Percentiles rank a stretch among this genome's conserved stretches.
Conservation (phyloP, 2,329 filamentous ascomycete species). For the Lasiodiplodia hormozganensis region DNA sequence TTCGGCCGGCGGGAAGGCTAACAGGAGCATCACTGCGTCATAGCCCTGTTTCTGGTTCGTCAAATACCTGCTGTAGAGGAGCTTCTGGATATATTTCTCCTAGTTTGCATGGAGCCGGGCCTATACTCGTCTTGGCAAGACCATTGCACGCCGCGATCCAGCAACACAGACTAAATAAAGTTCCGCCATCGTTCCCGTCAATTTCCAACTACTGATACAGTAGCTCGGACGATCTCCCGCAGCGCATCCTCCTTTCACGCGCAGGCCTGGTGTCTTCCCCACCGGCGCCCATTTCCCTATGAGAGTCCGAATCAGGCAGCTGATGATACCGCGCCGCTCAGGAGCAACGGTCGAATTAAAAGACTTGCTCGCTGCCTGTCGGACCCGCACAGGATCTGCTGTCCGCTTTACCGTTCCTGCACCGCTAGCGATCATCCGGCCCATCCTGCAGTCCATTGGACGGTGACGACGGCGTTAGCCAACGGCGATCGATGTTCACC, state of each 20-base stretch:
- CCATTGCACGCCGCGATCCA: not conserved
- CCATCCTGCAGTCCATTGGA: constrained; percentile 6
- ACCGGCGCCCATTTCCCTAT: too few relatives aligned
- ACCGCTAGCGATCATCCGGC: constrained; percentile 6
- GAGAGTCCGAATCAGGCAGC: too few relatives aligned
- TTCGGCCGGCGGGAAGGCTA: not conserved
- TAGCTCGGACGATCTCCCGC: not conserved
- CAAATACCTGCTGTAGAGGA: not conserved
- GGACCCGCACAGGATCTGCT: not conserved
- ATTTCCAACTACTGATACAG: not conserved
- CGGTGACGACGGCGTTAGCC: not conserved
- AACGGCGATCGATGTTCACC: constrained; percentile 6
- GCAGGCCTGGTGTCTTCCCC: not conserved
- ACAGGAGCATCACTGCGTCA: not conserved
- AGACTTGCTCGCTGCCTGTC: not conserved
- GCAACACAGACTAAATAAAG: not conserved
- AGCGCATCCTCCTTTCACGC: not conserved
- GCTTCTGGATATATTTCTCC: too few relatives aligned
- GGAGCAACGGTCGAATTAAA: not conserved
- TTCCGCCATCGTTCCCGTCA: not conserved
- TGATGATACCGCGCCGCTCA: not conserved
- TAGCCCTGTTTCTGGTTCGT: not conserved
- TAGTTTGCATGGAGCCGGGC: too few relatives aligned
- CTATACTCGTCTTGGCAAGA: not conserved
- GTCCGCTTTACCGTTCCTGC: not conserved